Conservation (phyloP, 2,329 filamentous ascomycete genomes). For the Hypoxylon sp. region DNA sequence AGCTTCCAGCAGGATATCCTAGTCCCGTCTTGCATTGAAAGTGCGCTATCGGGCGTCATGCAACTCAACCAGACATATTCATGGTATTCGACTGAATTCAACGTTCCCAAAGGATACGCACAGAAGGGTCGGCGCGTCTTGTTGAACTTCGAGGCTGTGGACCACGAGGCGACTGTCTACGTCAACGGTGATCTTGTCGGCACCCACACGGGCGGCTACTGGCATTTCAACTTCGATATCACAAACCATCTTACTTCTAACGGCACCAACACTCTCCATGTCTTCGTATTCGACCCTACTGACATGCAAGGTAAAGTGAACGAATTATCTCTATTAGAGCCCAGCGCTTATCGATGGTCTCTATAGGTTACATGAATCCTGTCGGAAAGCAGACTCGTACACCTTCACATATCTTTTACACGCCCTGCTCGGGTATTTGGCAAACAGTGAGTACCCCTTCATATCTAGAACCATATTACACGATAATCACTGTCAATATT, state of each 20-base stretch:
- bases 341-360: not conserved
- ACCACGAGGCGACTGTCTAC: slow-evolving; percentile 71
- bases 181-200: slow-evolving; percentile 69
- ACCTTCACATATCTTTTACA: slow-evolving; percentile 77
- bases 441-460: slow-evolving; percentile 59
- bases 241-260: slow-evolving; percentile 61
- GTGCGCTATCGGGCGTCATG: slow-evolving; percentile 65
- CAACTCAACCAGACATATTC: slow-evolving; percentile 59
- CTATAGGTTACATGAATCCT: slow-evolving; percentile 66
- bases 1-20: slow-evolving; percentile 59
- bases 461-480: not conserved
- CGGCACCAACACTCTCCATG: slow-evolving; percentile 70
- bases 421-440: slow-evolving; percentile 81
- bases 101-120: slow-evolving; percentile 63
- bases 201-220: slow-evolving; percentile 73
- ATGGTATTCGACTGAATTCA: slow-evolving; percentile 68
- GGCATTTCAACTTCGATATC: slow-evolving; percentile 72
- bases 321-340: slow-evolving; percentile 2
- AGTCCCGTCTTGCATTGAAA: slow-evolving; percentile 62
- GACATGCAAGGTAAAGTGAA: slow-evolving; percentile 58
- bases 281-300: slow-evolving; percentile 78
- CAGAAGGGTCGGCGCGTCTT: slow-evolving; percentile 58
- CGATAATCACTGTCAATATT: not conserved
- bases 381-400: slow-evolving; percentile 74
- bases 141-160: slow-evolving; percentile 72